Conservation (phyloP, 306 rosid genomes). For the Gastrolobium villosum region DNA sequence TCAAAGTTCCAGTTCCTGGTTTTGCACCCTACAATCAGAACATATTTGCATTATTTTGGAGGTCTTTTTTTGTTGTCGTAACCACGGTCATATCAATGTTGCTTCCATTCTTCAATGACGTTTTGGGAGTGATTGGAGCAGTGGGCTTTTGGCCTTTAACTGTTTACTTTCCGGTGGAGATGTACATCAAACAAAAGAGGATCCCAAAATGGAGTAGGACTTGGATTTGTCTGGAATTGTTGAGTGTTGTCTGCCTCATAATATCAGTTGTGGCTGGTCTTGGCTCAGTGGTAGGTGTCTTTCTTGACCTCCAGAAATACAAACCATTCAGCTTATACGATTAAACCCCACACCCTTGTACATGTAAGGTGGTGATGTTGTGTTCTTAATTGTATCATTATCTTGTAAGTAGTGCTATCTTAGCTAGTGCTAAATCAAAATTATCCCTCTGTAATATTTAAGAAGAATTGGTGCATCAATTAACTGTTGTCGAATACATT, state of each 20-base stretch:
- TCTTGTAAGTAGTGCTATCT: neutral
- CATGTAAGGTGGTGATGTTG: neutral
- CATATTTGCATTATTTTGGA: constrained; percentile 57
- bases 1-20: constrained; percentile 53
- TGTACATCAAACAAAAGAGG: constrained; percentile 64
- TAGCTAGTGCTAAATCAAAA: neutral
- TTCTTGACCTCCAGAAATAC: constrained; percentile 51
- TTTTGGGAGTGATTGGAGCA: constrained; percentile 69
- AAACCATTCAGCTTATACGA: constrained; percentile 52
- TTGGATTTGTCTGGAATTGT: constrained; percentile 59
- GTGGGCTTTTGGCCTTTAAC: constrained; percentile 78
- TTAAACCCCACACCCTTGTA: neutral
- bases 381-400: too few relatives aligned
- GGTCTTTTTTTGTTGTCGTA: constrained; percentile 59
- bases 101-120: constrained; percentile 71
- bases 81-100: constrained; percentile 69
- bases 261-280: constrained; percentile 56
- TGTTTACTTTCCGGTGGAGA: constrained; percentile 42
- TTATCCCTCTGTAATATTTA: neutral
- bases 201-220: constrained; percentile 65
- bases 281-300: constrained; percentile 65
- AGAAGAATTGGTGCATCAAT: too few relatives aligned
- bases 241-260: constrained; percentile 58
- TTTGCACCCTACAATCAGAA: constrained; percentile 48
- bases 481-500: too few relatives aligned